Base-by-base conservation (phyloP, 345 rosid genomes). In the Euphorbia pulcherrima region DNA sequence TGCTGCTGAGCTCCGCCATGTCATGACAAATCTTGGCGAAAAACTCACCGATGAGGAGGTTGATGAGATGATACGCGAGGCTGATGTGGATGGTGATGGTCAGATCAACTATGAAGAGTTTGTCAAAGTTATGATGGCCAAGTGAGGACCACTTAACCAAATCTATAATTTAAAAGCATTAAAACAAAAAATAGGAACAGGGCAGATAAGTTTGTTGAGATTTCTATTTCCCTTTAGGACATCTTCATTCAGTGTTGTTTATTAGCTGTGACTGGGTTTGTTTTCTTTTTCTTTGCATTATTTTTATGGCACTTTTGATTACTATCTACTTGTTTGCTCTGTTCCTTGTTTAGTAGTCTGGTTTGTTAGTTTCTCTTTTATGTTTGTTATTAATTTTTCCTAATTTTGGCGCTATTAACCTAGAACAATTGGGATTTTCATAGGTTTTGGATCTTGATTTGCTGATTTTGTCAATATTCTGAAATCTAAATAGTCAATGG, bases 91-190 rank as follows among this genome's bases (percentile, higher is more conserved):
- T 40, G 96, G 96, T 20, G 96, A 89, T 53, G 96, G 96, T 51
- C 96, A 89, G 82, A 89, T 89, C 77, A 89, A 89, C 79, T 89
- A 89, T 7, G 96, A 89, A 50, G 96, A 89, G 74, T 89, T 89
- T 50, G 96, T 89, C 40, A 89, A 87, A 78, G 92, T 89, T 66
- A 89, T 89, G 96, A 89, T 89, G 96, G 96, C 96, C 12, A 89
- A 89, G 88, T 89, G 74, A 74, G 83, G 78, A 72, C 73, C 62
- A 60, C 67, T 76, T 73, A 62, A 64, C 65, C 51, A 48, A 60
- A 64, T 67, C 79, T 75, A 44, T 62, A 72, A 60, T 37, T 65
- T 23, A 62, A 63, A 72, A 68, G 40, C 33, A 41, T 56, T 55
- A 41, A 76, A 60, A 51, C 29, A 13, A 52, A 58, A 65, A 69